Conservation (phyloP, 495 filamentous ascomycete genomes). For the Astrocystis sublimbata region DNA sequence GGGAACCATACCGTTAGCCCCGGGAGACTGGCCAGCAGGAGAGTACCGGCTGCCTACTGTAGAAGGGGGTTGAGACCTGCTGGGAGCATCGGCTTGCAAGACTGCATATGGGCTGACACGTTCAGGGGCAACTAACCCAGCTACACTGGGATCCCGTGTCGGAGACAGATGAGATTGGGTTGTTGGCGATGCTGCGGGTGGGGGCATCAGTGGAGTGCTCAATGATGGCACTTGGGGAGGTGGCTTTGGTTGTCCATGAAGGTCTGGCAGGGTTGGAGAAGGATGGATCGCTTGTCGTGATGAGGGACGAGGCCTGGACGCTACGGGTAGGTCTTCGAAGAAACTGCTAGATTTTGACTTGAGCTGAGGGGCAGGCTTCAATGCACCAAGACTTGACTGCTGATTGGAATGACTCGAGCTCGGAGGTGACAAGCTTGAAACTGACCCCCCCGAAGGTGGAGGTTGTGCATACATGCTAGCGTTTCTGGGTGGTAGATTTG, state of each 20-base stretch:
- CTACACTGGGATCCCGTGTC: constrained; percentile 30
- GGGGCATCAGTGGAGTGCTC: constrained; percentile 25
- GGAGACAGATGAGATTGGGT: constrained; percentile 31
- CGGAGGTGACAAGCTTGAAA: constrained; percentile 36
- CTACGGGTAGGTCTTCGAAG: constrained; percentile 83
- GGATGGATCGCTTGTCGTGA: constrained; percentile 42
- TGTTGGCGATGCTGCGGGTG: constrained; percentile 32
- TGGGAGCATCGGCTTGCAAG: constrained; percentile 43
- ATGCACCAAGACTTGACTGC: constrained; percentile 26
- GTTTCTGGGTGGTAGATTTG: constrained; percentile 58
- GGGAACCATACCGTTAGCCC: constrained; percentile 29
- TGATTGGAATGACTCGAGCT: constrained; percentile 38
- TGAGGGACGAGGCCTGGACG: constrained; percentile 56
- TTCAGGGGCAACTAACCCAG: constrained; percentile 55
- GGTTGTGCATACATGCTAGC: constrained; percentile 57
- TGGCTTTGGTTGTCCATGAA: constrained; percentile 31
- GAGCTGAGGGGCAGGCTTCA: constrained; percentile 34
- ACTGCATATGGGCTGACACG: constrained; percentile 63
- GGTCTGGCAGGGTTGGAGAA: constrained; percentile 42
- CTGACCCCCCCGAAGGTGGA: constrained; percentile 35
- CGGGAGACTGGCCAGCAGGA: constrained; percentile 52
- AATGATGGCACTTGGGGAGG: constrained; percentile 36
- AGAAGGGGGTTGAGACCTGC: constrained; percentile 39
- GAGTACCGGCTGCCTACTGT: constrained; percentile 55
- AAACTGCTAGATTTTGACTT: constrained; percentile 61